Evolutionary conservation across 2,329 filamentous ascomycete species (phyloP).

Genomic region (Fusarium nisikadoi): DNA sequence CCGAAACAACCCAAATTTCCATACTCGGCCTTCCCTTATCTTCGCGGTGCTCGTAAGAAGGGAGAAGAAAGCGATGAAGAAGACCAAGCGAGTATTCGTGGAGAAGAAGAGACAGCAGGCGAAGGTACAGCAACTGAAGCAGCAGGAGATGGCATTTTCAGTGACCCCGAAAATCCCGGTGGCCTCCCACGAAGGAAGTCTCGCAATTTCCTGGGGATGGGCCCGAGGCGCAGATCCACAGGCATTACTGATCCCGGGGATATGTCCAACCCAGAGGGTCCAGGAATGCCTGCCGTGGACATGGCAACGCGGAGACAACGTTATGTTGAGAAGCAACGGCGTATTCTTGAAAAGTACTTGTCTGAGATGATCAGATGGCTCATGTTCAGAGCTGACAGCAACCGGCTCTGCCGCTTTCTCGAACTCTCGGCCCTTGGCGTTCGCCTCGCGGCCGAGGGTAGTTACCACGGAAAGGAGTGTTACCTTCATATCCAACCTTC

Average conservation of each 20-base stretch:
- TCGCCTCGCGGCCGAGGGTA: conserved; percentile 91
- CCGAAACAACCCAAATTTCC: conserved; percentile 92
- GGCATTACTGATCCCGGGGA: conserved; percentile 60
- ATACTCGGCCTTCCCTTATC: conserved; percentile 86
- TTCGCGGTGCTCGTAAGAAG: conserved; percentile 81
- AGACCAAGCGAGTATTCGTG: conserved; percentile 54
- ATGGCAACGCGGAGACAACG: conserved; percentile 58
- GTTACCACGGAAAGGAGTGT: conserved; percentile 97
- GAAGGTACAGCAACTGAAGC: conserved; percentile 71
- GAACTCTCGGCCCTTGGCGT: conserved; percentile 95
- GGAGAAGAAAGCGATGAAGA: conserved; percentile 87
- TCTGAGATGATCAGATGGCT: conserved; percentile 95
- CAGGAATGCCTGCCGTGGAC: conserved; percentile 62
- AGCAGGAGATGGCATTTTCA: conserved; percentile 62
- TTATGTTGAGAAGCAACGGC: conserved; percentile 85
- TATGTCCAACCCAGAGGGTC: conserved; percentile 53
- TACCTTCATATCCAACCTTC: conserved; percentile 91
- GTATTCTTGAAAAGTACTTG: conserved; percentile 87
- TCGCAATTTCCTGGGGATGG: conserved; percentile 63
- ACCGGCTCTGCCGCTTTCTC: conserved; percentile 93
- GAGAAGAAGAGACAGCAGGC: conserved; percentile 59
- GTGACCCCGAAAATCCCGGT: conserved; percentile 48
- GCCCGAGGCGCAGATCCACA: conserved; percentile 61
- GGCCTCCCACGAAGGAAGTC: conserved; percentile 59
- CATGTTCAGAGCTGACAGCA: conserved; percentile 96